These are phyloP conservation scores for Casuarina cunninghamiana DNA, from an alignment of 306 rosid species.

Conservation along the genomic window DNA sequence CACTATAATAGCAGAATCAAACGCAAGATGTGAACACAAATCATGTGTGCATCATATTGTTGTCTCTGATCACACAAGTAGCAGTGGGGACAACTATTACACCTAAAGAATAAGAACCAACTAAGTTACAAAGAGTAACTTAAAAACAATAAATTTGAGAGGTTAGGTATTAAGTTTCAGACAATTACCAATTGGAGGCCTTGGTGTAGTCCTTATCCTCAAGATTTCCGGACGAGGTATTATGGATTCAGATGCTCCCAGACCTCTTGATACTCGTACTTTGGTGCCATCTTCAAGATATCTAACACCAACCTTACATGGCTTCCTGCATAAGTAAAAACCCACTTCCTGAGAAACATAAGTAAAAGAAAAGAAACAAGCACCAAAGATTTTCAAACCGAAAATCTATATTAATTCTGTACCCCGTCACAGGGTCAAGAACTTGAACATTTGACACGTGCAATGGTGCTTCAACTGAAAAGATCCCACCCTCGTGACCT, in stretches of 20 bases:
- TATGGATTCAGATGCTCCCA: conserved; percentile 78
- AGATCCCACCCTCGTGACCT: conserved; percentile 97
- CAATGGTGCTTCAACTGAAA: conserved; percentile 88
- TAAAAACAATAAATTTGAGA: conserved; percentile 8
- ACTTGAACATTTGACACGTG: conserved; percentile 91
- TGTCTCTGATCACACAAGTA: not conserved
- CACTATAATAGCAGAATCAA: conserved; percentile 1
- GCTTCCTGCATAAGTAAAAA: conserved; percentile 54
- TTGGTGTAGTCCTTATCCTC: conserved; percentile 78
- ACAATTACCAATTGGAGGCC: conserved; percentile 71
- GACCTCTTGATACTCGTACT: conserved; percentile 85
- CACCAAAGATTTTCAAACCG: not conserved
- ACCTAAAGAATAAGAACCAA: not conserved
- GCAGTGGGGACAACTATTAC: not conserved
- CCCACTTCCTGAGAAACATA: not conserved
- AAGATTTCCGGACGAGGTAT: conserved; percentile 93
- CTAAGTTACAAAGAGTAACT: not conserved
- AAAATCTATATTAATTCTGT: conserved; percentile 14
- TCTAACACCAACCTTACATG: conserved; percentile 76
- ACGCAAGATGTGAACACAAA: conserved; percentile 10
- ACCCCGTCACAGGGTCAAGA: conserved; percentile 86
- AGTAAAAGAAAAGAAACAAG: conserved; percentile 1
- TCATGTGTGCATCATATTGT: not conserved
- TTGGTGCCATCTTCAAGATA: conserved; percentile 96
- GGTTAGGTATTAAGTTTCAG: conserved; percentile 9